Evolutionary conservation across 1,284 basidiomycete genomes (phyloP).

Genomic region (Hypsizygus ulmarius): DNA sequence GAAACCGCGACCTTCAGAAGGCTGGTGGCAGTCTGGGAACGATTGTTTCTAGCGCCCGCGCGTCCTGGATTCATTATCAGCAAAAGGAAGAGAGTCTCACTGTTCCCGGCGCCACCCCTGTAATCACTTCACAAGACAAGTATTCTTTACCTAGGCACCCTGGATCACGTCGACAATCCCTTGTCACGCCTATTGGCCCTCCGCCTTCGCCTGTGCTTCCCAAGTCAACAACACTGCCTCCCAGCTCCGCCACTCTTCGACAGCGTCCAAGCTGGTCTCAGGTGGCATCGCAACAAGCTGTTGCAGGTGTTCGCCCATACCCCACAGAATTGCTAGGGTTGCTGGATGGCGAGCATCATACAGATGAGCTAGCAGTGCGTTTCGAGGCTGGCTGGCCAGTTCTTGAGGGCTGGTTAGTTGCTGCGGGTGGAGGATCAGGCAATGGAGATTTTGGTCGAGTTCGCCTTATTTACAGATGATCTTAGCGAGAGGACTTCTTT

Average conservation of each 20-base stretch:
- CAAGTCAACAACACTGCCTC: constrained; percentile 22
- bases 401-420: constrained; percentile 72
- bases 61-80: constrained; percentile 43
- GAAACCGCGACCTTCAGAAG: constrained; percentile 47
- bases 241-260: constrained; percentile 35
- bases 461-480: constrained; percentile 43
- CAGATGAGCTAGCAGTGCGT: constrained; percentile 83
- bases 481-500: neutral
- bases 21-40: constrained; percentile 21
- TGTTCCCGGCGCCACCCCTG: neutral
- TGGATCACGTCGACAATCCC: constrained; percentile 38
- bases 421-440: constrained; percentile 55
- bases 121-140: constrained; percentile 8
- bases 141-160: constrained; percentile 22
- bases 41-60: constrained; percentile 34
- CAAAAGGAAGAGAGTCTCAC: constrained; percentile 23
- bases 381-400: constrained; percentile 85
- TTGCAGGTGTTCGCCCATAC: constrained; percentile 27
- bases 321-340: constrained; percentile 61
- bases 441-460: constrained; percentile 44
- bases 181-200: constrained; percentile 33
- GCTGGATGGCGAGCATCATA: constrained; percentile 86
- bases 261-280: constrained; percentile 45
- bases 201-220: constrained; percentile 39
- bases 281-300: constrained; percentile 27